Conservation (phyloP, 345 rosid genomes). For the Bruguiera sexangula region DNA sequence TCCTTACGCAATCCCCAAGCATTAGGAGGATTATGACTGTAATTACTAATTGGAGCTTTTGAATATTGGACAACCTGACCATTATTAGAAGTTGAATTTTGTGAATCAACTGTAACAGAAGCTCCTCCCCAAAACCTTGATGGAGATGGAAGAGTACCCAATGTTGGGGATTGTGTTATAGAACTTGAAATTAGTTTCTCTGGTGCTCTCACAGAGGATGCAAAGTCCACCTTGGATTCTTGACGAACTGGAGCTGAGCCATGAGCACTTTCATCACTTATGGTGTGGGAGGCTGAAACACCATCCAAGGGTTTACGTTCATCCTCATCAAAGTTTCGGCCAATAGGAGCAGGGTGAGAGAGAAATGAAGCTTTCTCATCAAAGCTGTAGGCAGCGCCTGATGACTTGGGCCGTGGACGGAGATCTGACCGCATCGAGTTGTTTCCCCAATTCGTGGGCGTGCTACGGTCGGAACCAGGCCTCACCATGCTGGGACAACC, state of each 20-base stretch:
- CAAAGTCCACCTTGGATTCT: constrained; percentile 13
- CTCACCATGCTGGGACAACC: constrained; percentile 11
- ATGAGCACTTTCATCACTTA: constrained; percentile 12
- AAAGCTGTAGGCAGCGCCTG: constrained; percentile 15
- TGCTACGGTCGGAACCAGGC: constrained; percentile 18
- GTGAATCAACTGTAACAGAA: neutral
- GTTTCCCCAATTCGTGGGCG: constrained; percentile 12
- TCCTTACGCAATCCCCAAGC: constrained; percentile 25
- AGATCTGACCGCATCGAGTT: constrained; percentile 21
- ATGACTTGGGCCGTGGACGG: constrained; percentile 27
- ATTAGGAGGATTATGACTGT: constrained; percentile 17
- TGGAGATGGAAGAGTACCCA: constrained; percentile 1
- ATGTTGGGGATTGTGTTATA: constrained; percentile 11
- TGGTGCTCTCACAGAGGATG: constrained; percentile 4
- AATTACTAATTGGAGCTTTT: constrained; percentile 2
- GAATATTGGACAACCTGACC: constrained; percentile 7
- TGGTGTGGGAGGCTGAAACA: constrained; percentile 5
- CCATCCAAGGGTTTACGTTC: constrained; percentile 26
- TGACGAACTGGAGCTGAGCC: neutral
- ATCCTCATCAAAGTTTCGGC: constrained; percentile 31
- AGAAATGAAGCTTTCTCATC: constrained; percentile 26
- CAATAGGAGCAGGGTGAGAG: constrained; percentile 16
- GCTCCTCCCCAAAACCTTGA: constrained; percentile 2
- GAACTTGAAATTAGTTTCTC: constrained; percentile 19
- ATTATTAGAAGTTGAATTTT: neutral